Percentiles rank a stretch among this genome's conserved stretches.
Conservation (phyloP, 768 basidiomycete genomes). For the Rhodotorula diobovata region DNA sequence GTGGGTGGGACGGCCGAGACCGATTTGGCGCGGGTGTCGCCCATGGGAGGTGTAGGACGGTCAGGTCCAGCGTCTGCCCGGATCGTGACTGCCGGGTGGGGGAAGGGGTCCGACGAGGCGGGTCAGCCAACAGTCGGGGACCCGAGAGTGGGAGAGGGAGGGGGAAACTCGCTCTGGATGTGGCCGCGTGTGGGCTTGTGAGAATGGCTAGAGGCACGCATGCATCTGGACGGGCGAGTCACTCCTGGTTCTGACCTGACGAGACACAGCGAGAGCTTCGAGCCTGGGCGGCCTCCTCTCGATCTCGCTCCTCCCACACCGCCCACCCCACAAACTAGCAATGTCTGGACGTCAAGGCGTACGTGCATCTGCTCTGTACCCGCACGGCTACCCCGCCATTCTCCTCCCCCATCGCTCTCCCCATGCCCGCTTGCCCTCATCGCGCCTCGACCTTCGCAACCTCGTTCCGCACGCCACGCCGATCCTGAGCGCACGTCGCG, state of each 20-base stretch:
- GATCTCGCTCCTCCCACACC: not conserved
- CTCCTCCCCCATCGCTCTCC: not conserved
- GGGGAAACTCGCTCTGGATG: not conserved
- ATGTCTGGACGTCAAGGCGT: constrained; percentile 2
- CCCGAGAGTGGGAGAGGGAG: not conserved
- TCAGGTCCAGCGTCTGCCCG: not conserved
- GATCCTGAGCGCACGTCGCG: no score
- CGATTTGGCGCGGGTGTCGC: not conserved
- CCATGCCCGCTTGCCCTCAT: no score
- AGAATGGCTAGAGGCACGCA: not conserved
- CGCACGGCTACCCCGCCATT: not conserved
- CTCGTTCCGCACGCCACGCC: no score
- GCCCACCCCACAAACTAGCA: not conserved
- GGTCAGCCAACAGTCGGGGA: not conserved
- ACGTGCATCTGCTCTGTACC: not conserved
- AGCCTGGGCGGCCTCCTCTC: no score
- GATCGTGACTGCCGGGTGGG: not conserved
- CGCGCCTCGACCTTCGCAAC: no score
- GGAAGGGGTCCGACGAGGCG: no score
- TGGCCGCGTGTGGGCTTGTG: not conserved
- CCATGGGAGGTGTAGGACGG: not conserved
- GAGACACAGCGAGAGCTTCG: not conserved
- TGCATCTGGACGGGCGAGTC: not conserved
- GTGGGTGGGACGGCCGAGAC: not conserved
- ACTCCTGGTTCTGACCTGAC: not conserved